A percentile compares a stretch with the other conserved stretches of the same genome.
These are phyloP conservation scores for Reutealis trisperma DNA, from an alignment of 345 rosid genomes.

Conservation along the genomic window DNA sequence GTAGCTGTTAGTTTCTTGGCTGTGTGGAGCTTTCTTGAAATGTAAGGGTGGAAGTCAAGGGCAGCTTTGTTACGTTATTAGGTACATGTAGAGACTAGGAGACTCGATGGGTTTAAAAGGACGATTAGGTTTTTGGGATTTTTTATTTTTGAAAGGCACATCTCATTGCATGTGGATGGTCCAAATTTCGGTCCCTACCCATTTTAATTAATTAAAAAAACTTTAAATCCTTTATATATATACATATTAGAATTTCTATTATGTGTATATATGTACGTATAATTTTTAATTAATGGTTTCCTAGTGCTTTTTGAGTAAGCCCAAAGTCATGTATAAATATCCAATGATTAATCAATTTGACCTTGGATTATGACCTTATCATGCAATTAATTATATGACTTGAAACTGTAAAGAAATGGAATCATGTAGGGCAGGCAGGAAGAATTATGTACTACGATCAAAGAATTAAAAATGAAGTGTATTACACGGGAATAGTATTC, in stretches of 20 bases:
- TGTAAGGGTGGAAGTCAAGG: background rate
- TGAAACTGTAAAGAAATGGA: background rate
- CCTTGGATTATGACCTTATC: too few relatives aligned
- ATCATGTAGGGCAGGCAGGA: too few relatives aligned
- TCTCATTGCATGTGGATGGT: conserved; percentile 37
- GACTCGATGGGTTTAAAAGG: conserved; percentile 5
- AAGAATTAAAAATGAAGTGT: background rate
- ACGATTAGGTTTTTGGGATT: background rate
- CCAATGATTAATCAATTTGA: too few relatives aligned
- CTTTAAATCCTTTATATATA: too few relatives aligned
- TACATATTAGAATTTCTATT: too few relatives aligned
- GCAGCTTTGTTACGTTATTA: conserved; percentile 20
- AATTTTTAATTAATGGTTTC: too few relatives aligned
- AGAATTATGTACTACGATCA: too few relatives aligned
- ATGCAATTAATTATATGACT: too few relatives aligned
- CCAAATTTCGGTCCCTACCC: conserved; percentile 25
- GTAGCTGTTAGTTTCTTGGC: too few relatives aligned
- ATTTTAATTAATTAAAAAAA: background rate
- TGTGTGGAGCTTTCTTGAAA: background rate
- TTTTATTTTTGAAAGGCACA: background rate
- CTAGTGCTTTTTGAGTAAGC: too few relatives aligned
- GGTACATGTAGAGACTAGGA: conserved; percentile 33
- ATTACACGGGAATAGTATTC: background rate
- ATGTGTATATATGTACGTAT: too few relatives aligned
- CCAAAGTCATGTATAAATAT: too few relatives aligned